Evolutionary conservation across 75 land plant genomes (phyloP).

Genomic region (Sequoia sempervirens): DNA sequence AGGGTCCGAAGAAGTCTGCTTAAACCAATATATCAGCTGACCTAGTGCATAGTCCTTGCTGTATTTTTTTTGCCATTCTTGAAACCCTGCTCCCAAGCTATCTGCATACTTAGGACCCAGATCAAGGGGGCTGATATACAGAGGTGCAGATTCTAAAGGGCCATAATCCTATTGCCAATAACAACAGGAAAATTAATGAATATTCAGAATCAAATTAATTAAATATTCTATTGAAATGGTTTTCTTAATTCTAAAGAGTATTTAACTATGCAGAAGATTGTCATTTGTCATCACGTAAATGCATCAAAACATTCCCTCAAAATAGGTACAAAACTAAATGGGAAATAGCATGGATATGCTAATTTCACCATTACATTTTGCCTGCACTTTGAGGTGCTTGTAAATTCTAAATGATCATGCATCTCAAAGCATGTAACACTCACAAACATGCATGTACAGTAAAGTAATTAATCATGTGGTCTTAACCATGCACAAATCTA

Average conservation of each 20-base stretch:
- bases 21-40: slow-evolving; percentile 88
- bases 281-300: too few relatives aligned
- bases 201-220: not conserved
- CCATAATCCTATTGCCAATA: slow-evolving; percentile 60
- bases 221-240: not conserved
- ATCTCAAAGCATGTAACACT: too few relatives aligned
- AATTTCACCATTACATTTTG: too few relatives aligned
- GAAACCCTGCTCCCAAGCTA: slow-evolving; percentile 50
- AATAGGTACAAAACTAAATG: too few relatives aligned
- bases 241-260: not conserved
- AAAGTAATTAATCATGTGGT: not conserved
- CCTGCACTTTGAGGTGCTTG: too few relatives aligned
- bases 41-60: slow-evolving; percentile 82
- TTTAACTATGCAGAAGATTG: not conserved
- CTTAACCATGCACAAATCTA: not conserved
- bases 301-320: too few relatives aligned
- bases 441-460: too few relatives aligned
- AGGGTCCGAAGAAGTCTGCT: slow-evolving; percentile 73
- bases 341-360: too few relatives aligned
- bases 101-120: slow-evolving; percentile 80
- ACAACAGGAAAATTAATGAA: not conserved
- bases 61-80: slow-evolving; percentile 74
- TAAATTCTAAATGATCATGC: too few relatives aligned
- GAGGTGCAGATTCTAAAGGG: slow-evolving; percentile 66
- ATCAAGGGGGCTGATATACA: slow-evolving; percentile 81